These are phyloP conservation scores for Naegleria gruberi DNA, from an alignment of 208 protist species.

Conservation along the genomic window DNA sequence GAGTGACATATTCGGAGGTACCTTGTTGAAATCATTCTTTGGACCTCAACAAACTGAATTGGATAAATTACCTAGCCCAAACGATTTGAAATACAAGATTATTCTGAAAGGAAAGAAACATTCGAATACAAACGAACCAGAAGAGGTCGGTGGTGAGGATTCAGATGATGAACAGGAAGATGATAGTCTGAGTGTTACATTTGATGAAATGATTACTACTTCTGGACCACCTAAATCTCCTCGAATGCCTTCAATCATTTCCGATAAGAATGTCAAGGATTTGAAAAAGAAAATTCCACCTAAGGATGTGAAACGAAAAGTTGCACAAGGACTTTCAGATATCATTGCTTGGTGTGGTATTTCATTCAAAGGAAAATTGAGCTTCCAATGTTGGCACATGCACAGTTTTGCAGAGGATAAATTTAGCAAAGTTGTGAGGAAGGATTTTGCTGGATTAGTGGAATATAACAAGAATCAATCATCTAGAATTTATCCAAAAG, in stretches of 20 bases:
- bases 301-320: background rate
- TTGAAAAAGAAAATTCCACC: background rate
- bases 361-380: background rate
- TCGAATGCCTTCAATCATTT: too few relatives aligned
- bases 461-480: constrained; percentile 56
- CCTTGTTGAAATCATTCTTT: background rate
- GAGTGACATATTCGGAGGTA: constrained; percentile 39
- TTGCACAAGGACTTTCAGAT: background rate
- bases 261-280: too few relatives aligned
- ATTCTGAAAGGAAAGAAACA: background rate
- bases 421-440: background rate
- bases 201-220: background rate
- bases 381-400: too few relatives aligned
- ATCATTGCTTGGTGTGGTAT: background rate
- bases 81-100: background rate
- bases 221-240: background rate
- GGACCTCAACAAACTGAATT: background rate
- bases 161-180: background rate
- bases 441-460: background rate
- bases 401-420: background rate
- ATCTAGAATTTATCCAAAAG: constrained; percentile 77
- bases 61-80: background rate
- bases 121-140: background rate
- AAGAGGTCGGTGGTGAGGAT: background rate
- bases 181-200: background rate